Evolutionary conservation across 345 rosid genomes (phyloP), one percentile per base, ranked within the genome.

Genomic region (Theobroma cacao): DNA sequence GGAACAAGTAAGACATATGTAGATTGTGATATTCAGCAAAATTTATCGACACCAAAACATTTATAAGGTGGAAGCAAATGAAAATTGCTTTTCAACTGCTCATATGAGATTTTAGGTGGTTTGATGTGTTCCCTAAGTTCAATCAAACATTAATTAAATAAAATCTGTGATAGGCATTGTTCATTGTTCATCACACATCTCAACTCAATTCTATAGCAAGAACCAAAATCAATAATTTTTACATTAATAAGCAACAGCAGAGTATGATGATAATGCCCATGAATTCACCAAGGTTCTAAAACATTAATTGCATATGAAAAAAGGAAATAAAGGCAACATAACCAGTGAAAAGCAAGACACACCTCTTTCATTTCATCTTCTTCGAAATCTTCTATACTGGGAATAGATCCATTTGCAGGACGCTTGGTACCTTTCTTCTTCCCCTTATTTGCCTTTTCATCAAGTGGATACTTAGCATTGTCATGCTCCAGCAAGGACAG

Each of bases 391-490:
- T 97, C 97, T 65, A 97, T 91, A 77, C 77, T 79, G 56, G 90
- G 88, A 76, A 90, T 78, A 78, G 90, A 66, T 69, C 87, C 91
- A 79, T 83, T 93, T 40, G 89, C 86, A 75, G 90, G 81, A 53
- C 86, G 88, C 84, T 92, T 96, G 77, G 45, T 79, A 73, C 90
- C 95, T 84, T 97, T 94, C 92, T 87, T 93, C 80, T 90, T 97
- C 86, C 89, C 95, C 84, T 79, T 89, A 26, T 38, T 85, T 40
- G 67, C 72, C 84, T 91, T 94, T 71, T 85, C 98, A 58, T 91
- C 97, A 80, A 94, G 93, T n/a, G 98, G 99, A 88, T 97, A 97
- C 84, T 97, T 94, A 62, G 96, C 94, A 91, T 91, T 94, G 81
- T 97, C 99, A 79, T 94, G 98, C 84, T 93, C 97, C 45, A 97